Conservation (phyloP, 768 basidiomycete species). For the Termitomyces sp. region DNA sequence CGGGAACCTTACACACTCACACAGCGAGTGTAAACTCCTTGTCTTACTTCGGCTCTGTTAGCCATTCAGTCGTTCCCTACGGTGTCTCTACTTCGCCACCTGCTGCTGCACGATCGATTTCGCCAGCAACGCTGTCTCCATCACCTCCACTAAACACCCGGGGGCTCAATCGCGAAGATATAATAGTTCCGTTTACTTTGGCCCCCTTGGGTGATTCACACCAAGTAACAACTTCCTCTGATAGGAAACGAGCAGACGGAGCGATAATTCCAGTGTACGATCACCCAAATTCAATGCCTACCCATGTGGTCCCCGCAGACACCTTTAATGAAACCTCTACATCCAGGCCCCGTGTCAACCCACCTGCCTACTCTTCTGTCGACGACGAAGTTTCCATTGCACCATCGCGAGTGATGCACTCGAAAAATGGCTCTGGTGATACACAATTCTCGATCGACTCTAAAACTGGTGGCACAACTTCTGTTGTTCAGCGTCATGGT, state of each 20-base stretch:
- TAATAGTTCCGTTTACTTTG: slow-evolving; percentile 30
- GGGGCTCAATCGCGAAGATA: slow-evolving; percentile 21
- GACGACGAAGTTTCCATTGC: slow-evolving; percentile 16
- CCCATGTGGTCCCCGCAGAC: slow-evolving; percentile 10
- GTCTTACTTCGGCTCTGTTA: slow-evolving; percentile 24
- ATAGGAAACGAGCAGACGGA: slow-evolving; percentile 28
- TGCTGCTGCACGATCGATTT: slow-evolving; percentile 5
- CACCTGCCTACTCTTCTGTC: slow-evolving; percentile 30
- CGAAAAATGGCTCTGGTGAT: slow-evolving; percentile 26
- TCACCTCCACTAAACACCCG: slow-evolving; percentile 6
- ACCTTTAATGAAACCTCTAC: not conserved
- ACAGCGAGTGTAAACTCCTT: slow-evolving; percentile 26
- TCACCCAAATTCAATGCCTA: slow-evolving; percentile 23
- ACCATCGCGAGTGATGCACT: slow-evolving; percentile 9
- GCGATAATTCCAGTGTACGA: slow-evolving; percentile 25
- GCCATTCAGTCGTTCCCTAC: slow-evolving; percentile 12
- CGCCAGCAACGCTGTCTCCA: slow-evolving; percentile 6
- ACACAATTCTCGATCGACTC: slow-evolving; percentile 24
- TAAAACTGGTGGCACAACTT: slow-evolving; percentile 2
- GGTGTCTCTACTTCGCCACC: slow-evolving; percentile 13
- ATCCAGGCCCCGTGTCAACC: slow-evolving; percentile 22
- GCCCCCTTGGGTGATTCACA: not conserved
- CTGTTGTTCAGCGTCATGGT: slow-evolving; percentile 1
- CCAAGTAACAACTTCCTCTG: slow-evolving; percentile 7
- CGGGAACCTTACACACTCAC: slow-evolving; percentile 23